Percentiles rank a stretch among this genome's conserved stretches.
These are phyloP conservation scores for Aspergillus tubingensis DNA, from an alignment of 2,329 filamentous ascomycete species.

Conservation along the genomic window DNA sequence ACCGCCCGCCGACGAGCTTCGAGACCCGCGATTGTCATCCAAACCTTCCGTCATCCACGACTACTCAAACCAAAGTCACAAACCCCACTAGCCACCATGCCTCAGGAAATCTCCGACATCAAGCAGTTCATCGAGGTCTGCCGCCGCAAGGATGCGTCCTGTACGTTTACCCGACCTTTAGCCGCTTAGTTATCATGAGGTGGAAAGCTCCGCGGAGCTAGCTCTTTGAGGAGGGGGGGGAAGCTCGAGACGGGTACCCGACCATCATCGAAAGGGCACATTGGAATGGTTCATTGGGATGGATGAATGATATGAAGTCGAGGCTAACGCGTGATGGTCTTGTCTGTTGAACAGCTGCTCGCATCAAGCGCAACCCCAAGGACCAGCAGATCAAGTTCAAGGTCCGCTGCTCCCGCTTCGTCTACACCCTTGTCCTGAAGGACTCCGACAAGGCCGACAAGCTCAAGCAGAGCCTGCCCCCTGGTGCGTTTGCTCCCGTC, in stretches of 20 bases:
- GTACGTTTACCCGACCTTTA: conserved; percentile 62
- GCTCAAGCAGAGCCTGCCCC: conserved; percentile 98
- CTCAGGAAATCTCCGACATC: conserved; percentile 97
- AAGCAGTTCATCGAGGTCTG: conserved; percentile 99
- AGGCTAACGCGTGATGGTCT: conserved; percentile 22
- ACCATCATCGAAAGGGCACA: background rate
- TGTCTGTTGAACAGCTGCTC: conserved; percentile 62
- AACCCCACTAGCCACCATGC: conserved; percentile 72
- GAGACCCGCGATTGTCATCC: conserved; percentile 23
- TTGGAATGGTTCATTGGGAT: background rate
- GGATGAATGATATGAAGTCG: background rate
- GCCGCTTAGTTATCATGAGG: conserved; percentile 1
- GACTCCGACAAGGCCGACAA: conserved; percentile 99
- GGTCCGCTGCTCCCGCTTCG: conserved; percentile 94
- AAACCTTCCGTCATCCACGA: conserved; percentile 12
- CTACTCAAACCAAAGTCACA: conserved; percentile 18
- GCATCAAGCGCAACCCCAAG: conserved; percentile 95
- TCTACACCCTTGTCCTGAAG: conserved; percentile 98
- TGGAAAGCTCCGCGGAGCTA: conserved; percentile 6
- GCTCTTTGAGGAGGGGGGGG: background rate
- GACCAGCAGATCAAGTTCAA: conserved; percentile 99
- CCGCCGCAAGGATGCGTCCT: conserved; percentile 98
- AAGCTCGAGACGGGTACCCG: conserved; percentile 5
- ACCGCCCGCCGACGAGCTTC: conserved; percentile 21
- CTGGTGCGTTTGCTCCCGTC: conserved; percentile 67